Conservation (phyloP, 257 asterid genomes). For the Solanum tacnaense region DNA sequence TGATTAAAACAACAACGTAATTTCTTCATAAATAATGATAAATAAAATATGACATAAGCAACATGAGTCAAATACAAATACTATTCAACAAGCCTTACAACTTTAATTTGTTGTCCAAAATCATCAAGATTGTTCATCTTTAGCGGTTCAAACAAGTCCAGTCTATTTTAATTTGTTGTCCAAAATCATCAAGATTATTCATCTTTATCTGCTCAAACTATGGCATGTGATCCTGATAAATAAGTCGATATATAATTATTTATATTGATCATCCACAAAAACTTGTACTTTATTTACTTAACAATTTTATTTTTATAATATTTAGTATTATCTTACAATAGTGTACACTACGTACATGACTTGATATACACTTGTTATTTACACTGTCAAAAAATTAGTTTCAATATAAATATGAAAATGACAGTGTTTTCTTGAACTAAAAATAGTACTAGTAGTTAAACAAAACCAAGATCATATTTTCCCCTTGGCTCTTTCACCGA, state of each 20-base stretch:
- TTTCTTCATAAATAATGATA: not conserved
- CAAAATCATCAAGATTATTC: not conserved
- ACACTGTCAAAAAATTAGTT: not conserved
- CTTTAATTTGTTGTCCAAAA: too few relatives aligned
- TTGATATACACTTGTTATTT: not conserved
- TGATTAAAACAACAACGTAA: rapidly evolving
- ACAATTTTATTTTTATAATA: not conserved
- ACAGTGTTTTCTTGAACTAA: not conserved
- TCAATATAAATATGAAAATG: not conserved
- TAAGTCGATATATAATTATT: not conserved
- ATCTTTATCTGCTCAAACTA: too few relatives aligned
- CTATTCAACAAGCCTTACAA: not conserved
- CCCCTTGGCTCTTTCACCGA: not conserved
- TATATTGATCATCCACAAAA: not conserved
- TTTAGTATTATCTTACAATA: not conserved
- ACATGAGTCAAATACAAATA: not conserved
- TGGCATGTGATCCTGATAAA: not conserved
- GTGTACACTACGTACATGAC: not conserved
- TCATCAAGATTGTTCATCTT: too few relatives aligned
- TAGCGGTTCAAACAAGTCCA: too few relatives aligned
- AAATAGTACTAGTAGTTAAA: too few relatives aligned
- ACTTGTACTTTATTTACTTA: not conserved
- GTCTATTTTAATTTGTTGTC: not conserved
- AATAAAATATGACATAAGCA: too few relatives aligned
- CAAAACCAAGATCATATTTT: too few relatives aligned